These are phyloP conservation scores for Haberlea rhodopensis DNA, from an alignment of 257 asterid species.

Conservation along the genomic window DNA sequence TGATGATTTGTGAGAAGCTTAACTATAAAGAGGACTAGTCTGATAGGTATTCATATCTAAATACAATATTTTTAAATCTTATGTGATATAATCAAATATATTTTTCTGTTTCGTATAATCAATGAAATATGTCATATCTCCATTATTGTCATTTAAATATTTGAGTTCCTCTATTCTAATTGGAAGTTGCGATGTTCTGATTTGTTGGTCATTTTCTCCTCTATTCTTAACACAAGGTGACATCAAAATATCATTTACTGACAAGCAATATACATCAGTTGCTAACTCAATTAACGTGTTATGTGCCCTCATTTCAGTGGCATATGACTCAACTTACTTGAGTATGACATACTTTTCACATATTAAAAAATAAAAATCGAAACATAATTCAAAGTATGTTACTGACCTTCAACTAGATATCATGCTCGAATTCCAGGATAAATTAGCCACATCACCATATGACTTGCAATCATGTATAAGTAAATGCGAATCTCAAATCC, in stretches of 20 bases:
- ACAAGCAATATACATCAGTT: neutral
- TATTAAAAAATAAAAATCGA: conserved; percentile 9
- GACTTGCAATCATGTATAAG: conserved; percentile 35
- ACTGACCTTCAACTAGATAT: conserved; percentile 38
- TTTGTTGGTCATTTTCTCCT: neutral
- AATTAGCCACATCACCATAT: conserved; percentile 43
- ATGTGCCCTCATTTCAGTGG: neutral
- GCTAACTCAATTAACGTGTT: neutral
- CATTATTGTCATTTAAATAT: too few relatives aligned
- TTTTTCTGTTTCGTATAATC: too few relatives aligned
- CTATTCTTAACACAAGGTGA: neutral
- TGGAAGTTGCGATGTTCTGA: too few relatives aligned
- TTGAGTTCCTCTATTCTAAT: too few relatives aligned
- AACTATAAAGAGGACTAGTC: neutral
- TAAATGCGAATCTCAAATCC: conserved; percentile 14
- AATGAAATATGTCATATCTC: too few relatives aligned
- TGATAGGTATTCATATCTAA: neutral
- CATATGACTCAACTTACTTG: neutral
- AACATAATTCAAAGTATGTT: conserved; percentile 12
- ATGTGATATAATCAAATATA: neutral
- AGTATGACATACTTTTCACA: neutral
- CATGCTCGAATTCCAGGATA: conserved; percentile 46
- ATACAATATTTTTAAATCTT: too few relatives aligned
- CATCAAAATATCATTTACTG: neutral
- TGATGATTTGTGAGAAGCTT: neutral